A percentile compares a stretch with the other conserved stretches of the same genome.
phyloP scores from a whole-genome alignment of 352 stramenopile genomes.

The Pythium graminicola region DNA sequence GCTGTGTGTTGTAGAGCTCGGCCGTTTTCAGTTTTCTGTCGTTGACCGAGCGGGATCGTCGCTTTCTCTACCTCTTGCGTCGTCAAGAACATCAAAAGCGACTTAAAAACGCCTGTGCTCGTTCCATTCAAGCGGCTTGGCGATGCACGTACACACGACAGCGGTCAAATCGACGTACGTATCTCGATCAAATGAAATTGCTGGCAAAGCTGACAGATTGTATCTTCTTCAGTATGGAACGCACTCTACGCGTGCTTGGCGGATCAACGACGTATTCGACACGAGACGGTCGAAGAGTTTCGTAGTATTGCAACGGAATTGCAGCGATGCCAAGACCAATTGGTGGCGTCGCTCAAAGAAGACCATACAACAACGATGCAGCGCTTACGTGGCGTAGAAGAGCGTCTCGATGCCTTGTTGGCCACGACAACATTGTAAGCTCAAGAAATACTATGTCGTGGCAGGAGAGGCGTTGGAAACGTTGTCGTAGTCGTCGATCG shows the following conservation, averaged over 20 bases:
- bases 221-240: constrained; percentile 18
- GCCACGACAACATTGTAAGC: not conserved
- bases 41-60: constrained; percentile 48
- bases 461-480: constrained; percentile 8
- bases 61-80: constrained; percentile 47
- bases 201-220: not conserved
- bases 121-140: constrained; percentile 63
- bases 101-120: constrained; percentile 41
- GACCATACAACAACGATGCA: constrained; percentile 40
- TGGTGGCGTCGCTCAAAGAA: constrained; percentile 34
- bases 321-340: constrained; percentile 37
- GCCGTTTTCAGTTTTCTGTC: constrained; percentile 54
- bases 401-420: constrained; percentile 29
- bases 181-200: not conserved
- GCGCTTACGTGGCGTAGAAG: constrained; percentile 34
- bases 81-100: constrained; percentile 36
- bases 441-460: constrained; percentile 7
- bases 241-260: constrained; percentile 31
- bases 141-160: constrained; percentile 3
- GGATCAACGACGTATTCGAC: constrained; percentile 45
- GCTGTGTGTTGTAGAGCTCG: constrained; percentile 48
- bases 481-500: constrained; percentile 6
- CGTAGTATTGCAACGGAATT: constrained; percentile 37
- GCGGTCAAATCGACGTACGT: constrained; percentile 3
- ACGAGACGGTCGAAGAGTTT: constrained; percentile 35